Conservation (phyloP, 2,329 filamentous ascomycete species). For the Chaetomiaceae sp. region DNA sequence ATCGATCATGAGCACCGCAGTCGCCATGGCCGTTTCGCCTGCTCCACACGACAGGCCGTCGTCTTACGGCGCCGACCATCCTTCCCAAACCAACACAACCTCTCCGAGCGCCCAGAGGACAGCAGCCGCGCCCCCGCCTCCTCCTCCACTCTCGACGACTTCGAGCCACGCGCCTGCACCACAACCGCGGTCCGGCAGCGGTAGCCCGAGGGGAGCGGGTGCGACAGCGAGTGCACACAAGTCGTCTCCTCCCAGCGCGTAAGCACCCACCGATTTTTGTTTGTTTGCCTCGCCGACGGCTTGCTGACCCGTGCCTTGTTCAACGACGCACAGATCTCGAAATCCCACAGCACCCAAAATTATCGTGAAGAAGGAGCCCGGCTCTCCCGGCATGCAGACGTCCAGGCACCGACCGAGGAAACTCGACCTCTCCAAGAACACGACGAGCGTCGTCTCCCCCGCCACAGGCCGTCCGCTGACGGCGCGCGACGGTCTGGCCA, state of each 20-base stretch:
- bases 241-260: conserved; percentile 57
- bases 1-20: conserved; percentile 60
- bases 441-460: conserved; percentile 48
- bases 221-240: conserved; percentile 39
- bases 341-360: conserved; percentile 64
- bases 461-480: conserved; percentile 66
- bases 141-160: conserved; percentile 33
- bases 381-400: conserved; percentile 73
- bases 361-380: conserved; percentile 93
- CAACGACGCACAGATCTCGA: conserved; percentile 40
- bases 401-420: conserved; percentile 71
- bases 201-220: conserved; percentile 46
- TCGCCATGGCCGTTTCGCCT: conserved; percentile 64
- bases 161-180: conserved; percentile 27
- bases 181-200: conserved; percentile 47
- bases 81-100: conserved; percentile 32
- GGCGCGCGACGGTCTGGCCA: conserved; percentile 70
- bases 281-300: conserved; percentile 16
- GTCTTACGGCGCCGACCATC: conserved; percentile 44
- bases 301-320: conserved; percentile 18
- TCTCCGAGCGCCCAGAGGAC: conserved; percentile 45
- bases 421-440: conserved; percentile 67
- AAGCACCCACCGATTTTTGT: conserved; percentile 34
- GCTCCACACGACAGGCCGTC: conserved; percentile 60
- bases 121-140: conserved; percentile 24